Evolutionary conservation across 2,329 filamentous ascomycete species (phyloP).

Genomic region (Paecilomyces sp.): DNA sequence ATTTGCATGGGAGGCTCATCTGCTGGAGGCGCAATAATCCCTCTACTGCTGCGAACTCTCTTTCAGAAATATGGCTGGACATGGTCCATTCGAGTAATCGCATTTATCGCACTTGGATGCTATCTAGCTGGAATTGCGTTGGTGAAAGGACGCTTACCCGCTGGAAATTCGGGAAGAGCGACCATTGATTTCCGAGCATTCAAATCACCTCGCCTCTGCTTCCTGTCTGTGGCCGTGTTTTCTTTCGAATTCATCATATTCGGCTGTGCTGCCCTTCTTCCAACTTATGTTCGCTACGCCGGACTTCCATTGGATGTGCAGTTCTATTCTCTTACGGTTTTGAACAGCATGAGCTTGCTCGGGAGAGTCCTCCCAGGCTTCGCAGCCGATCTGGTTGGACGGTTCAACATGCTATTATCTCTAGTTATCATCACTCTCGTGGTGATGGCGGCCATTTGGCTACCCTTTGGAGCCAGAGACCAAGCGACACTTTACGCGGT

Average conservation of each 20-base stretch:
- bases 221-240: constrained; percentile 38
- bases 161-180: constrained; percentile 16
- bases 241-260: constrained; percentile 45
- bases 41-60: constrained; percentile 23
- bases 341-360: constrained; percentile 37
- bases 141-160: constrained; percentile 26
- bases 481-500: constrained; percentile 38
- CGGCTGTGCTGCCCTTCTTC: constrained; percentile 40
- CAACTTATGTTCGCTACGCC: constrained; percentile 36
- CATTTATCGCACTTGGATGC: constrained; percentile 28
- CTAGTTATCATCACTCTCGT: constrained; percentile 31
- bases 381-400: constrained; percentile 36
- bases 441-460: constrained; percentile 36
- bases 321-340: constrained; percentile 39
- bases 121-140: constrained; percentile 23
- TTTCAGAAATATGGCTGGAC: constrained; percentile 28
- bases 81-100: constrained; percentile 29
- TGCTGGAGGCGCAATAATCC: constrained; percentile 30
- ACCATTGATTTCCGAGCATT: constrained; percentile 38
- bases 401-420: constrained; percentile 39
- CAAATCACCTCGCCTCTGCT: constrained; percentile 32
- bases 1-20: constrained; percentile 34
- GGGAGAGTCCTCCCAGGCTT: constrained; percentile 40
- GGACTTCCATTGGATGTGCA: constrained; percentile 32
- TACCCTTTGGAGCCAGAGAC: constrained; percentile 38